phyloP scores from a whole-genome alignment of 345 rosid genomes.

The Xanthoceras sorbifolium region DNA sequence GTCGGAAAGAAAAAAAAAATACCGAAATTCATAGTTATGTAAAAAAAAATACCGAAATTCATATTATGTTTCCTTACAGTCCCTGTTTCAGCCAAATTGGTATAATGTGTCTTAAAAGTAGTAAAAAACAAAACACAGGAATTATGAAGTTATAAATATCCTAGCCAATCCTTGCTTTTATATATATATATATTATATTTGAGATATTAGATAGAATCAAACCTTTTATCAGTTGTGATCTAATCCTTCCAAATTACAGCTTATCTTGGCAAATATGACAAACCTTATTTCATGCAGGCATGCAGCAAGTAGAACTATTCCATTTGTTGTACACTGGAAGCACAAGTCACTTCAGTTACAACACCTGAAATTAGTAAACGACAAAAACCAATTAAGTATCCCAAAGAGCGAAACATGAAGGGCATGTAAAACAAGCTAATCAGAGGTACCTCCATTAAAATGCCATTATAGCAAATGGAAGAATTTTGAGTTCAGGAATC shows the following conservation, averaged over 20 bases:
- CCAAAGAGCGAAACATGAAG: too few species aligned
- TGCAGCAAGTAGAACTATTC: not conserved
- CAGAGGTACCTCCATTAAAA: slow-evolving; percentile 8
- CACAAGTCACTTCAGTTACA: not conserved
- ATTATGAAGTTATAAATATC: not conserved
- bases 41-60: not conserved
- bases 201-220: too few species aligned
- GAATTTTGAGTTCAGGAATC: slow-evolving; percentile 14
- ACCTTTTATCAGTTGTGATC: not conserved
- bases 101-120: not conserved
- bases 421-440: slow-evolving; percentile 20
- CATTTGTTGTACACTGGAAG: not conserved
- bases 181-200: too few species aligned
- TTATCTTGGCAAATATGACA: slow-evolving; percentile 2
- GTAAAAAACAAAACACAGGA: not conserved
- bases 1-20: too few species aligned
- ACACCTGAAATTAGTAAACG: not conserved
- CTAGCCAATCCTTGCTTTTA: too few species aligned
- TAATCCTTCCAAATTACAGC: slow-evolving; percentile 7
- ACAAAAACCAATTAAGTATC: slow-evolving; percentile 12
- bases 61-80: too few species aligned
- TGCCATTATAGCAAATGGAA: slow-evolving; percentile 16
- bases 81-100: not conserved
- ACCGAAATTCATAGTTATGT: too few species aligned
- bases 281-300: not conserved